Evolutionary conservation across 192 early-diverging fungal genomes (phyloP), one percentile per base, ranked within the genome.

Genomic region (Umbelopsis isabellina): DNA sequence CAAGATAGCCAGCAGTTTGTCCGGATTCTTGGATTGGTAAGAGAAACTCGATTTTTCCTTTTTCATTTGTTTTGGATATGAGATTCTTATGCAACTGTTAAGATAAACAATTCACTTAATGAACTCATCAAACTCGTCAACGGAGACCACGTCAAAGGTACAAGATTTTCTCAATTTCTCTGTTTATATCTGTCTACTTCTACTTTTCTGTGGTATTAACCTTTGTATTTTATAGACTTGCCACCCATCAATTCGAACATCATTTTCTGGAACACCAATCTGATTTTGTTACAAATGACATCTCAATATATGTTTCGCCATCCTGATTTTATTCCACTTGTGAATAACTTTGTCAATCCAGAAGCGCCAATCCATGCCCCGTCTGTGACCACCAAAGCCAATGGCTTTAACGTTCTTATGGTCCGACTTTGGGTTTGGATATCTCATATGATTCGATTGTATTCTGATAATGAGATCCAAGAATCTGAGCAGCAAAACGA

Each of bases 251-350:
- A 68, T 6, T 15, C 46, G 0, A 45, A 72, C 11, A n/a, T n/a
- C 16, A 20, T 23, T n/a, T 51, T 78, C 21, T 49, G 27, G 45
- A 49, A 70, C 20, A 48, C 30, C 1, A 37, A 73, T 11, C 5
- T 52, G 15, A 61, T 55, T 13, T 37, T 78, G 9, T 48, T 78
- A 10, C 48, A 61, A 48, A 78, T 72, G 66, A 52, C 76, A 4
- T 70, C 70, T 8, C 46, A 65, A 2, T 78, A 78, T 45, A 65
- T 73, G 23, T 78, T 73, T 37, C 72, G 76, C 35, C 76, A 78
- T 46, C 58, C 76, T 7, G 76, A 78, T 55, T 78, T 78, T 49
- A 70, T 78, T 55, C 71, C 76, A 55, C 61, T 78, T 46, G 71
- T 78, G 33, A 78, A 72, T 53, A 72, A 72, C 33, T 78, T 73